Evolutionary conservation across 2,329 filamentous ascomycete genomes (phyloP).

Genomic region (Calonectria henricotiae): DNA sequence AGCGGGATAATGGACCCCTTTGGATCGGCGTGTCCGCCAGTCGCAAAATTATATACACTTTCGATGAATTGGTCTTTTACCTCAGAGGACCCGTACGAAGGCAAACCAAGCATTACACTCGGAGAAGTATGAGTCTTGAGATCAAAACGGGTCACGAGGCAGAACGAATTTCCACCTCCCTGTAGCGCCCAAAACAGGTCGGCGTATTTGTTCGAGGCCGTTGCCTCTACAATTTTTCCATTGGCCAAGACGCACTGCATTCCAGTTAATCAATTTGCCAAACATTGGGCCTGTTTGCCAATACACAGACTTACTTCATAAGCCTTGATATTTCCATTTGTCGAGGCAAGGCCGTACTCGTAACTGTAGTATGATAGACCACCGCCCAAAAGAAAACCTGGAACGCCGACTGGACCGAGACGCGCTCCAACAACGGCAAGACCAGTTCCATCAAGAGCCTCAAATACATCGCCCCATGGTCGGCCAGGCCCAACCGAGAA

Average conservation of each 20-base stretch:
- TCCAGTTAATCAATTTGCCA: neutral
- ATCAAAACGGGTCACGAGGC: neutral
- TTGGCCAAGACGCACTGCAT: neutral
- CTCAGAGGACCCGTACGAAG: neutral
- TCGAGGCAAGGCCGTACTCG: constrained; percentile 6
- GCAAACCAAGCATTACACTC: neutral
- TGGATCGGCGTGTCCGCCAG: neutral
- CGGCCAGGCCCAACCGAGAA: constrained; percentile 4
- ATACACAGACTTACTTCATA: neutral
- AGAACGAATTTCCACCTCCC: constrained; percentile 2
- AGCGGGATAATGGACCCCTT: constrained; percentile 10
- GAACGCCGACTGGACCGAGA: neutral
- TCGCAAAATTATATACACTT: constrained; percentile 3
- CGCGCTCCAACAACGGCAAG: constrained; percentile 2
- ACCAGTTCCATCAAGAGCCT: neutral
- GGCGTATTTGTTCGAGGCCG: neutral
- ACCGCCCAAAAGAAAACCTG: neutral
- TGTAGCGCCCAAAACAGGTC: constrained; percentile 5
- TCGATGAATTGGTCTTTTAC: constrained; percentile 1
- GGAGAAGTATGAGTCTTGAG: neutral
- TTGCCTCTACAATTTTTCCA: neutral
- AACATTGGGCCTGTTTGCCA: neutral
- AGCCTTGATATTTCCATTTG: neutral
- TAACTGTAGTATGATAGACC: neutral
- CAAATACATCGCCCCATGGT: neutral